phyloP scores from a whole-genome alignment of 78 protist genomes.

The Guillardia theta region DNA sequence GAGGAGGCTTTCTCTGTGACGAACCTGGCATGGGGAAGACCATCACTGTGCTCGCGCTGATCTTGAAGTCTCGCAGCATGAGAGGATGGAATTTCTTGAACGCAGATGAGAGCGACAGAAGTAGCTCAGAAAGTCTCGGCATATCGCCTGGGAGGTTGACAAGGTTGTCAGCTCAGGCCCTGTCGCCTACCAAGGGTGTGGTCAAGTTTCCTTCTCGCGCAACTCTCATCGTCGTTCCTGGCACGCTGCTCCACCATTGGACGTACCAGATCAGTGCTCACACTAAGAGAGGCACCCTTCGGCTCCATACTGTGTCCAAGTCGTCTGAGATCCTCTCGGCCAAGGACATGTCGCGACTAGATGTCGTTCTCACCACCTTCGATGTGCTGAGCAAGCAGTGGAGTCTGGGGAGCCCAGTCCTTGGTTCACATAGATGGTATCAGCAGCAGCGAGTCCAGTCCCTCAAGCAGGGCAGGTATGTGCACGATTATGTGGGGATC shows the following conservation, averaged over 20 bases:
- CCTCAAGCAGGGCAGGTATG: no score
- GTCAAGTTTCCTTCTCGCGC: no score
- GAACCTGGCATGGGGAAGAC: slow-evolving; percentile 50
- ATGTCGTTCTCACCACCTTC: slow-evolving; percentile 6
- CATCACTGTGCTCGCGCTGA: background rate
- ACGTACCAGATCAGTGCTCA: background rate
- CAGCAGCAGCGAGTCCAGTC: no score
- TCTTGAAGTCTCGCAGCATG: no score
- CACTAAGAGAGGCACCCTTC: background rate
- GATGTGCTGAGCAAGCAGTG: slow-evolving; percentile 22
- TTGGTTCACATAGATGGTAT: background rate
- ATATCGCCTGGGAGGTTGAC: no score
- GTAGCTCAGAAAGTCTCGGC: no score
- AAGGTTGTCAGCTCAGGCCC: no score
- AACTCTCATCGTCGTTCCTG: background rate
- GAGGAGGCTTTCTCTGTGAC: slow-evolving; percentile 43
- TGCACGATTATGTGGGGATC: no score
- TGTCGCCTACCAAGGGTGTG: no score
- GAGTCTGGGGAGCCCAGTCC: background rate
- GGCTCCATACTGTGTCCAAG: background rate
- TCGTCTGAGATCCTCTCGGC: background rate
- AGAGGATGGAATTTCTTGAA: no score
- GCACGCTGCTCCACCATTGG: slow-evolving; percentile 41
- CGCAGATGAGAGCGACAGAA: no score
- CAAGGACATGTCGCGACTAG: background rate